Evolutionary conservation across 2,329 filamentous ascomycete genomes (phyloP), one percentile per base, ranked within the genome.

Genomic region (Aspergillus sp.): DNA sequence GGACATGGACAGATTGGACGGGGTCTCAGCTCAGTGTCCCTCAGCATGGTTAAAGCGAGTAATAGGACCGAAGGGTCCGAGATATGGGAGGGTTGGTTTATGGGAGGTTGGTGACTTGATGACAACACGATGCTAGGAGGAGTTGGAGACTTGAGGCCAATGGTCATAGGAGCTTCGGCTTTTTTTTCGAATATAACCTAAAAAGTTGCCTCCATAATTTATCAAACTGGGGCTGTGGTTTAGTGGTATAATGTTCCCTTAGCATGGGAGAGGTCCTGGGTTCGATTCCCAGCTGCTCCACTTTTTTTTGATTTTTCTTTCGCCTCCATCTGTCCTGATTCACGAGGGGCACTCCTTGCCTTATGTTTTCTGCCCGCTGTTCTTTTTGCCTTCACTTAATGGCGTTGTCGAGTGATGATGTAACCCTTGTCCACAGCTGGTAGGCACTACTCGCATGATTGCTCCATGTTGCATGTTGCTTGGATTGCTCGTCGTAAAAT

Each of bases 211-310:
- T 0, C 4, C 5, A 15, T n/a, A 11, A 1, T 9, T 45, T 22
- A 58, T 53, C 17, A 41, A 41, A n/a, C 15, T 59, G 57, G 57
- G 57, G 57, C 57, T 59, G 57, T 59, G 57, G 57, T 59, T 59
- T 59, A 59, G 57, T 59, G 57, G 57, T 59, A 59, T 59, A 59
- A 59, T 59, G 57, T 59, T 59, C 57, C 57, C 57, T 59, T 59
- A 59, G 57, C 57, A 59, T 59, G 57, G 57, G 57, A 59, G 57
- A 59, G 57, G 57, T 59, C 57, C 57, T 59, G 57, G 57, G 57
- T 59, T 59, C 57, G 57, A 59, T 59, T 59, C 57, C 57, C 57
- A 59, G 57, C 57, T 59, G 57, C 57, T 59, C 57, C 57, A 59
- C 57, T 28, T 13, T 58, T 58, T 58, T 58, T 59, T 57, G 4